phyloP scores from a whole-genome alignment of 31 red algal species.

The Asparagopsis taxiformis region DNA sequence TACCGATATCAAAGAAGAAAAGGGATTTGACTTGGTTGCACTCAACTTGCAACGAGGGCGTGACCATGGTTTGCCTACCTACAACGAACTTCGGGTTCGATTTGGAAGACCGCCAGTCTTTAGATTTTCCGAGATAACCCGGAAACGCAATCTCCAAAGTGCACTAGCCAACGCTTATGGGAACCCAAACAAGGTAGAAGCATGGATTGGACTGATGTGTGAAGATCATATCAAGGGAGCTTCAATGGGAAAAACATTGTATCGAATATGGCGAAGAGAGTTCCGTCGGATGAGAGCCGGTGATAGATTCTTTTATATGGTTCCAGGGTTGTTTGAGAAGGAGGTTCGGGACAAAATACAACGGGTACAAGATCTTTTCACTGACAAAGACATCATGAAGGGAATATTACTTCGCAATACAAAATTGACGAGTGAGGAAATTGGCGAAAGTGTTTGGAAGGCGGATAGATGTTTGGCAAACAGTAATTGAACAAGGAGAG shows the following conservation, averaged over 20 bases:
- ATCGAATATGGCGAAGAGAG: slow-evolving; percentile 31
- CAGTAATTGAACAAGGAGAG: too few species aligned
- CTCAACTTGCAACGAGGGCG: slow-evolving; percentile 69
- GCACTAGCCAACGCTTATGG: slow-evolving; percentile 24
- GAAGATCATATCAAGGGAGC: slow-evolving; percentile 50
- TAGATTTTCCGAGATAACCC: slow-evolving; percentile 45
- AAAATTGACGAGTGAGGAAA: not conserved
- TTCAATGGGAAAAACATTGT: slow-evolving; percentile 40
- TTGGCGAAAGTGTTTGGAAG: not conserved
- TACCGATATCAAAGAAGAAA: slow-evolving; percentile 6
- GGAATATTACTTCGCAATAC: slow-evolving; percentile 4
- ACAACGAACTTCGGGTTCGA: slow-evolving; percentile 36
- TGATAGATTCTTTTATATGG: slow-evolving; percentile 56
- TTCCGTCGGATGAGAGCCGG: slow-evolving; percentile 52
- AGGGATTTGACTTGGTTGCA: slow-evolving; percentile 54
- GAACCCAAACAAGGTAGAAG: slow-evolving; percentile 32
- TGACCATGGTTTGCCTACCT: slow-evolving; percentile 62
- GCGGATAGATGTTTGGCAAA: not conserved
- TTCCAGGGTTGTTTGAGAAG: not conserved
- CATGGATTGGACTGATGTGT: slow-evolving; percentile 58
- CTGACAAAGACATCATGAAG: not conserved
- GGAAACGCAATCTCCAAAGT: slow-evolving; percentile 5
- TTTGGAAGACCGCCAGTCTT: slow-evolving; percentile 18
- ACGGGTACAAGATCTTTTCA: not conserved
- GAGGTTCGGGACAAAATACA: slow-evolving; percentile 4